Evolutionary conservation across 1,284 basidiomycete genomes (phyloP).

Genomic region (Microbotryum scabiosae): DNA sequence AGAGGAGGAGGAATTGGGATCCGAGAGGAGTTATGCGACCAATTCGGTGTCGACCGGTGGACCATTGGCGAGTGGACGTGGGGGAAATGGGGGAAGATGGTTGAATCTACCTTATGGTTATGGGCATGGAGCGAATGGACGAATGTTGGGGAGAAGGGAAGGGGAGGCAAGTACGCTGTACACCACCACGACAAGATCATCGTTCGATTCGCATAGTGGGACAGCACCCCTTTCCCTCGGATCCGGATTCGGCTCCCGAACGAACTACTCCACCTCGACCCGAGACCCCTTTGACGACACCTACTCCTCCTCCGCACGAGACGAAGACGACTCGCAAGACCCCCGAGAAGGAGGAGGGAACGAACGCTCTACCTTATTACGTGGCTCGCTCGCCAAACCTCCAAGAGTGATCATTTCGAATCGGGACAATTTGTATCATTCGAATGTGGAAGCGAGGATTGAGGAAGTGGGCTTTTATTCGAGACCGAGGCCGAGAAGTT

Average conservation of each 20-base stretch:
- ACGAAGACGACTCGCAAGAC: conserved; percentile 10
- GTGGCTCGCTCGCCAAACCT: too few relatives aligned
- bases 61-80: background rate
- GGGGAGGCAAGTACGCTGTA: background rate
- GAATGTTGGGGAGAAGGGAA: too few relatives aligned
- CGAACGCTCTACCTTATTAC: too few relatives aligned
- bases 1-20: background rate
- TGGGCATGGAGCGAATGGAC: too few relatives aligned
- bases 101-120: background rate
- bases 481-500: background rate
- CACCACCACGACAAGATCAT: too few relatives aligned
- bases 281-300: background rate
- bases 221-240: too few relatives aligned
- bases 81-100: too few relatives aligned
- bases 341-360: background rate
- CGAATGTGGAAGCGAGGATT: background rate
- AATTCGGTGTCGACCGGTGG: conserved; percentile 22
- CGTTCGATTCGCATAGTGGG: too few relatives aligned
- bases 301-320: too few relatives aligned
- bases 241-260: too few relatives aligned
- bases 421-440: background rate
- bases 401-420: too few relatives aligned
- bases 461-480: too few relatives aligned
- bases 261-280: background rate
- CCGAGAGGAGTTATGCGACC: conserved; percentile 15